Evolutionary conservation across 2,329 filamentous ascomycete species (phyloP).

Genomic region (Emmonsiellopsis sp.): DNA sequence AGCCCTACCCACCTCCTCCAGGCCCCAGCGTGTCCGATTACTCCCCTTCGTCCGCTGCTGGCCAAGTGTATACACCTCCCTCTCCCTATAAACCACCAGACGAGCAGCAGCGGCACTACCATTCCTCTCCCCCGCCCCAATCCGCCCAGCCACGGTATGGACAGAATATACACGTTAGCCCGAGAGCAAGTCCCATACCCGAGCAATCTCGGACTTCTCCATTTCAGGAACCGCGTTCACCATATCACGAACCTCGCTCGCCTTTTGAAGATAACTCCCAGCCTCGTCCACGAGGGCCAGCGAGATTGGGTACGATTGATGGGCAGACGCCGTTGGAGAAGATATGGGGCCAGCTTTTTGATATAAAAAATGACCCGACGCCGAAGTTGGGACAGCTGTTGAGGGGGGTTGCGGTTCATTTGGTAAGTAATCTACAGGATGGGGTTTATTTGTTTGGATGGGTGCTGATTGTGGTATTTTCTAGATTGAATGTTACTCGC

Average conservation of each 20-base stretch:
- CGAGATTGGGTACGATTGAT: conserved; percentile 29
- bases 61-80: conserved; percentile 46
- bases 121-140: conserved; percentile 19
- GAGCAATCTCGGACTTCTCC: conserved; percentile 25
- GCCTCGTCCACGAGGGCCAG: conserved; percentile 27
- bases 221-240: conserved; percentile 10
- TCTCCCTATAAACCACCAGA: conserved; percentile 30
- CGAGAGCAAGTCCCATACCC: conserved; percentile 15
- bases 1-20: conserved; percentile 34
- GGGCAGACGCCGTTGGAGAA: conserved; percentile 55
- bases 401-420: conserved; percentile 60
- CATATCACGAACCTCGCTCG: too few species aligned
- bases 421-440: conserved; percentile 44
- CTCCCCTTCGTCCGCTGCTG: conserved; percentile 31
- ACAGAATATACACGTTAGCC: conserved; percentile 14
- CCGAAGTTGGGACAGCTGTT: conserved; percentile 60
- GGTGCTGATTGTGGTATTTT: conserved; percentile 9
- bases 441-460: neutral
- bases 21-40: conserved; percentile 32
- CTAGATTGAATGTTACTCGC: conserved; percentile 61
- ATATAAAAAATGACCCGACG: conserved; percentile 57
- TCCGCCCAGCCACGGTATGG: conserved; percentile 15
- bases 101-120: conserved; percentile 15
- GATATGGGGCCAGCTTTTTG: conserved; percentile 70
- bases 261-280: too few species aligned